phyloP scores from a whole-genome alignment of 148 eudicot species.

The Cornus florida region DNA sequence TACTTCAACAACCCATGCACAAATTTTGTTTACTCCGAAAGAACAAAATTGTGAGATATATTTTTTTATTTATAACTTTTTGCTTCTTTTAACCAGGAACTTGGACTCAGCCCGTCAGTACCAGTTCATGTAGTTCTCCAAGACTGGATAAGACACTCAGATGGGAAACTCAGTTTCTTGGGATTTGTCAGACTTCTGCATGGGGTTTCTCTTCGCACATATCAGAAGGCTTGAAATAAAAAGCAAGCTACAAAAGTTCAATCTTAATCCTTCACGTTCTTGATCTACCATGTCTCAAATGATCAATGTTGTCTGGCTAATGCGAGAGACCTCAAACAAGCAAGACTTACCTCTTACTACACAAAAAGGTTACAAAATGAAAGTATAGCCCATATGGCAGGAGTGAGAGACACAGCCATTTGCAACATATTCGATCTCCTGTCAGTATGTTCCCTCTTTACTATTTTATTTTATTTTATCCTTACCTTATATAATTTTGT shows the following conservation, averaged over 20 bases:
- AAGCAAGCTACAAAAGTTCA: neutral
- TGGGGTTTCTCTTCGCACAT: conserved; percentile 70
- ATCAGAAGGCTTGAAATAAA: conserved; percentile 55
- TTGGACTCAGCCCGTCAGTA: conserved; percentile 88
- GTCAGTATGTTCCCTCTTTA: conserved; percentile 4
- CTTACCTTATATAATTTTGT: neutral
- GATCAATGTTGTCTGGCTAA: conserved; percentile 2
- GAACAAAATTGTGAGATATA: neutral
- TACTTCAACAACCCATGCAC: neutral
- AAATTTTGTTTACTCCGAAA: neutral
- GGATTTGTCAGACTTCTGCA: conserved; percentile 93
- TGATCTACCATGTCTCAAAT: neutral
- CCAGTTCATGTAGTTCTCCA: conserved; percentile 95
- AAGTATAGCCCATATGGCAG: neutral
- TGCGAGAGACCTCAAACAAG: neutral
- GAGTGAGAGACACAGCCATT: neutral
- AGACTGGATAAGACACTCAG: conserved; percentile 92
- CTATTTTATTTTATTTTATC: neutral
- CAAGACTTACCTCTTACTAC: neutral
- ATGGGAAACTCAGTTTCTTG: conserved; percentile 92
- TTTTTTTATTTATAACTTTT: neutral
- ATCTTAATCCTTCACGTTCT: neutral
- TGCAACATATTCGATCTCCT: neutral
- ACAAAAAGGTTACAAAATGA: neutral
- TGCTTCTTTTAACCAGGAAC: conserved; percentile 53